Evolutionary conservation across 352 stramenopile species (phyloP).

Genomic region (Globisporangium spinosum): DNA sequence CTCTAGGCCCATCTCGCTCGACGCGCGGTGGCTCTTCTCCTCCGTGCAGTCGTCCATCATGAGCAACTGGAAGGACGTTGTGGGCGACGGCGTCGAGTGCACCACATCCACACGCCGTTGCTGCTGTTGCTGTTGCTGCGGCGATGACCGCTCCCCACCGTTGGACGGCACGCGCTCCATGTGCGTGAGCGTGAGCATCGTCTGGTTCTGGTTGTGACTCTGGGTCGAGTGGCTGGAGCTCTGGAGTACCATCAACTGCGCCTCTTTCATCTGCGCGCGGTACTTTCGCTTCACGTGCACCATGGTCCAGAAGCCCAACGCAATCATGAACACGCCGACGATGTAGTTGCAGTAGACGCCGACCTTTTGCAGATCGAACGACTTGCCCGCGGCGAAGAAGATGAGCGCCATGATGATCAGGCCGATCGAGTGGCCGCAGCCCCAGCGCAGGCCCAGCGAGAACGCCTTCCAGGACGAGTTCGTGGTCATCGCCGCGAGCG

Average conservation of each 20-base stretch:
- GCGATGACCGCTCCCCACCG: neutral
- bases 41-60: conserved; percentile 7
- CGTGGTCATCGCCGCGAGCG: conserved; percentile 82
- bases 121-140: conserved; percentile 1
- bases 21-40: conserved; percentile 12
- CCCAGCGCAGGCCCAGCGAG: conserved; percentile 86
- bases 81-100: conserved; percentile 9
- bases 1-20: neutral
- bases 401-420: conserved; percentile 83
- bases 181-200: conserved; percentile 6
- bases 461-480: conserved; percentile 81
- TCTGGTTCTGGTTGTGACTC: conserved; percentile 2
- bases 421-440: conserved; percentile 86
- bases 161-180: conserved; percentile 6
- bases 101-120: conserved; percentile 3
- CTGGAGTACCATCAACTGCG: conserved; percentile 1
- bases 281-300: conserved; percentile 52
- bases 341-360: conserved; percentile 66
- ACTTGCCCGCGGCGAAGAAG: conserved; percentile 67
- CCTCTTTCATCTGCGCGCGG: conserved; percentile 38
- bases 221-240: neutral
- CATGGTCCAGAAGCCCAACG: conserved; percentile 54
- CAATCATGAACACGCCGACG: conserved; percentile 81
- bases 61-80: conserved; percentile 23
- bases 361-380: conserved; percentile 45